These are phyloP conservation scores for Phaeoacremonium minimum DNA, from an alignment of 2,329 filamentous ascomycete genomes.

Conservation along the genomic window DNA sequence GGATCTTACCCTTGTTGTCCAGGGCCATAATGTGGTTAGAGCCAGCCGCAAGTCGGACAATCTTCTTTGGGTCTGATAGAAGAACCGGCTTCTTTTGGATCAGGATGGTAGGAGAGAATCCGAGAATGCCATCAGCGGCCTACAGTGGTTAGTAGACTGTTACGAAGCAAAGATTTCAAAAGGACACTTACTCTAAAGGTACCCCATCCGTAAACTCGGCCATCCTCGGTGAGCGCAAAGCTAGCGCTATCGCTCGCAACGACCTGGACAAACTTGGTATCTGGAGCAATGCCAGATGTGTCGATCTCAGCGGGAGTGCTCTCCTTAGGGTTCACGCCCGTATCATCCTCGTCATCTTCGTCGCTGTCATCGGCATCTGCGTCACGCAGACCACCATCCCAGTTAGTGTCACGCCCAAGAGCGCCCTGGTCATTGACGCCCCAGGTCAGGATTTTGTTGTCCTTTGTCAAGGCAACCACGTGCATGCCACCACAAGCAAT, in stretches of 20 bases:
- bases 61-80: conserved; percentile 61
- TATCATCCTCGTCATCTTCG: conserved; percentile 22
- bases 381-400: conserved; percentile 54
- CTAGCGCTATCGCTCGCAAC: conserved; percentile 70
- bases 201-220: conserved; percentile 78
- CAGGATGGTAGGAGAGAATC: conserved; percentile 20
- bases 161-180: neutral
- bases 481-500: conserved; percentile 82
- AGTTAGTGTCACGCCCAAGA: conserved; percentile 67
- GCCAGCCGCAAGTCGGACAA: conserved; percentile 60
- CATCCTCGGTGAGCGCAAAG: conserved; percentile 71
- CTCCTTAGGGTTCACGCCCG: conserved; percentile 58
- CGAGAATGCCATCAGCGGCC: conserved; percentile 44
- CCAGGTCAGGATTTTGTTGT: conserved; percentile 82
- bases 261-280: conserved; percentile 48
- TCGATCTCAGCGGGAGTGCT: conserved; percentile 56
- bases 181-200: conserved; percentile 59
- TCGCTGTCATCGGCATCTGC: conserved; percentile 48
- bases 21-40: conserved; percentile 70
- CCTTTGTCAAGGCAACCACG: conserved; percentile 67
- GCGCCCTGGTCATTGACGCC: conserved; percentile 84
- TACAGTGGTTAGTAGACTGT: conserved; percentile 10
- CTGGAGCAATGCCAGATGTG: conserved; percentile 30
- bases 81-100: conserved; percentile 47
- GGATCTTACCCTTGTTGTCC: conserved; percentile 59